Evolutionary conservation across 306 rosid genomes (phyloP).

Genomic region (Hippophae tibetana): DNA sequence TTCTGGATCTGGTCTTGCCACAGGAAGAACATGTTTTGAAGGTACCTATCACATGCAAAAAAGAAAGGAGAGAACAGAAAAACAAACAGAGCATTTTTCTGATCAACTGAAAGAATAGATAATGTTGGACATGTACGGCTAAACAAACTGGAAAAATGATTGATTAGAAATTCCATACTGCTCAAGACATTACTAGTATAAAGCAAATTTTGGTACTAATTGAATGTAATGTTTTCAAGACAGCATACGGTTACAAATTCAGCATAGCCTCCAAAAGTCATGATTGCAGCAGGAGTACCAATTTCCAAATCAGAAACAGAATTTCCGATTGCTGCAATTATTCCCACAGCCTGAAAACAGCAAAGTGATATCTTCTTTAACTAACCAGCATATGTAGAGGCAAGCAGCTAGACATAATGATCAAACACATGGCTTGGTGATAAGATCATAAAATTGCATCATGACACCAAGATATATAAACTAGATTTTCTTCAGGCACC

Average conservation of each 20-base stretch:
- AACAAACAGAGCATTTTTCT: slow-evolving; percentile 4
- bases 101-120: background rate
- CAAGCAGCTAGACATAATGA: background rate
- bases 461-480: slow-evolving; percentile 5
- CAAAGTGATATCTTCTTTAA: slow-evolving; percentile 8
- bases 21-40: slow-evolving; percentile 77
- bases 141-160: background rate
- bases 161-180: background rate
- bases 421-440: background rate
- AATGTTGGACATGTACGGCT: background rate
- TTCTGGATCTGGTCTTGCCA: slow-evolving; percentile 95
- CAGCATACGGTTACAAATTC: slow-evolving; percentile 52
- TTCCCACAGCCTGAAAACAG: slow-evolving; percentile 69
- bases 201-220: slow-evolving; percentile 11
- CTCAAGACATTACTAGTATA: slow-evolving; percentile 1
- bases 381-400: slow-evolving; percentile 11
- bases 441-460: background rate
- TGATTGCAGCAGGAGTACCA: slow-evolving; percentile 83
- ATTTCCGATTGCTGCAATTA: slow-evolving; percentile 81
- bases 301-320: slow-evolving; percentile 56
- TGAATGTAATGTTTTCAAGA: slow-evolving; percentile 8
- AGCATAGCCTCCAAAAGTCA: slow-evolving; percentile 91
- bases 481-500: slow-evolving; percentile 33
- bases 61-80: background rate
- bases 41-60: slow-evolving; percentile 43